Base-by-base conservation (phyloP, 257 asterid genomes). In the Coffea eugenioides region DNA sequence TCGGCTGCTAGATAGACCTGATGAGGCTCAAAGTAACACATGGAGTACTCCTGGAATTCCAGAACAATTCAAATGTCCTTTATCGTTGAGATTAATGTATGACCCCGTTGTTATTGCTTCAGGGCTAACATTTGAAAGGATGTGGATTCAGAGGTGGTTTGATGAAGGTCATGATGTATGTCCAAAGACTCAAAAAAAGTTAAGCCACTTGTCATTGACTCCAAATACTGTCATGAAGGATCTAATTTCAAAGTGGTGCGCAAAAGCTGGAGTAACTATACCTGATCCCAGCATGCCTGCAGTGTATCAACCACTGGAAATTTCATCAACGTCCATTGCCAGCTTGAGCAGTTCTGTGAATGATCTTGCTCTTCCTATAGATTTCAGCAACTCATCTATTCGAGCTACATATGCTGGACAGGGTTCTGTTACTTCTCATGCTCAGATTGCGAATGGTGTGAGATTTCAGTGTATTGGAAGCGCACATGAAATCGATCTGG, bases 21-120 rank as follows among this genome's bases (percentile, higher is more conserved):
- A 77, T 18, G 85, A 82, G 73, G 83, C 88, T 82, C 88, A 80
- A 61, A 69, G 76, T 23, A 82, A 85, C 83, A 83, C 80, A 69
- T 68, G 82, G 79, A 82, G 83, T 49, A 39, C 84, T 80, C 85
- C 89, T 0, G 83, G 71, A 34, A 92, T 92, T 12, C 97, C 99
- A 0, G 88, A 88, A 75, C 94, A 90, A 65, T 95, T 88, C 89
- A 52, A 83, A 69, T 95, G 99, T 84, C 94, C 98, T 74, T 81
- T 93, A 79, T 91, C 97, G 13, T 88, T 80, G 51, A 90, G 94
- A 82, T 69, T 95, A 66, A 95, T 95, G 98, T 83, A 86, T 79
- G 98, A 92, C 64, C 99, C 99, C 2, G 99, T 93, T 64, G 88
- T 93, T 72, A 88, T 93, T 82, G 91, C 91, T 46, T 95, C 99